Conservation (phyloP, 2,329 filamentous ascomycete species). For the Ascochyta rabiei region DNA sequence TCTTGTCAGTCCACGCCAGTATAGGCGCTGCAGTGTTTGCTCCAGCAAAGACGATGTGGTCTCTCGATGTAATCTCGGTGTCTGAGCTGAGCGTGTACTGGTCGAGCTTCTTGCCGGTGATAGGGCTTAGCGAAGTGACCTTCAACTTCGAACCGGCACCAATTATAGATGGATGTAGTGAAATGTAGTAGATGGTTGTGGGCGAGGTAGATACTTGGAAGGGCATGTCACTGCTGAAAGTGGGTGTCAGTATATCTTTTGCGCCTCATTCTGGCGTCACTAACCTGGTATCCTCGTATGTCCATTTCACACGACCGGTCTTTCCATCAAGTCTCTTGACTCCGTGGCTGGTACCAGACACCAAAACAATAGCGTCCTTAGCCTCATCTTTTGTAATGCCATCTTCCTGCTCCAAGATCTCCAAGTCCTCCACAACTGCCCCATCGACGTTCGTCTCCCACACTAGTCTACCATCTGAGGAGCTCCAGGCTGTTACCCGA, state of each 20-base stretch:
- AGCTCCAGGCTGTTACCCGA: conserved; percentile 81
- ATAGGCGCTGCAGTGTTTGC: conserved; percentile 77
- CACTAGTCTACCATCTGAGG: conserved; percentile 75
- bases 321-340: conserved; percentile 75
- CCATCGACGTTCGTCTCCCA: conserved; percentile 72
- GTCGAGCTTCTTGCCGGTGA: conserved; percentile 73
- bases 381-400: conserved; percentile 51
- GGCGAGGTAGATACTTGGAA: conserved; percentile 76
- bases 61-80: conserved; percentile 68
- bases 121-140: conserved; percentile 73
- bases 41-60: conserved; percentile 75
- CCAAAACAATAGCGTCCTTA: conserved; percentile 76
- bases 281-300: conserved; percentile 68
- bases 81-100: conserved; percentile 77
- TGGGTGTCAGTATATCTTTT: conserved; percentile 17
- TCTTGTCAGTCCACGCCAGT: conserved; percentile 74
- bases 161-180: conserved; percentile 69
- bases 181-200: conserved; percentile 75
- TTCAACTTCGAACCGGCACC: conserved; percentile 73
- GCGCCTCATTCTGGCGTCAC: conserved; percentile 2
- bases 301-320: conserved; percentile 79
- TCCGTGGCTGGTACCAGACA: conserved; percentile 61
- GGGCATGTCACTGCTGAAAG: conserved; percentile 67
- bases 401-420: conserved; percentile 75
- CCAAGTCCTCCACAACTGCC: conserved; percentile 68